These are phyloP conservation scores for Mycena vulgaris DNA, from an alignment of 768 basidiomycete species.

Conservation along the genomic window DNA sequence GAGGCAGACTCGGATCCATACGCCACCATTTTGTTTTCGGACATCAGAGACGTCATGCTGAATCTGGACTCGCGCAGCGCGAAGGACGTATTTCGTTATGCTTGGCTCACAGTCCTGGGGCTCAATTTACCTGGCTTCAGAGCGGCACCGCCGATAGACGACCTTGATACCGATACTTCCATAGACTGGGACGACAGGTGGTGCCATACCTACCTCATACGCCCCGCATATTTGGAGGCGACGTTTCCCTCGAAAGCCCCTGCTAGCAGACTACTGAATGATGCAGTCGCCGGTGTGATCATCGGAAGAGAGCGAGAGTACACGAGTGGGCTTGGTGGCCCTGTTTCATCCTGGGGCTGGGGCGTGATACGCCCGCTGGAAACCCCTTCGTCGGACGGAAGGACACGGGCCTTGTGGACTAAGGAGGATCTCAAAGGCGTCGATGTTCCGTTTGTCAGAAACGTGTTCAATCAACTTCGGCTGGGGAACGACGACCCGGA, in stretches of 20 bases:
- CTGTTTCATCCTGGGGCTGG: slow-evolving; percentile 76
- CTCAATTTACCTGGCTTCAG: slow-evolving; percentile 80
- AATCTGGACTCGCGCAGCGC: slow-evolving; percentile 59
- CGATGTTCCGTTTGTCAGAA: slow-evolving; percentile 65
- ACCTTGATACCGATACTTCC: slow-evolving; percentile 34
- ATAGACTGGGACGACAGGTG: slow-evolving; percentile 80
- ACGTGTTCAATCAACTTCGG: slow-evolving; percentile 72
- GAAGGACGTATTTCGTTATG: slow-evolving; percentile 72
- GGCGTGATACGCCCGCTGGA: slow-evolving; percentile 72
- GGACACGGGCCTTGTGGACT: slow-evolving; percentile 56
- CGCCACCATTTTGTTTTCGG: slow-evolving; percentile 78
- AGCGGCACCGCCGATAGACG: slow-evolving; percentile 51
- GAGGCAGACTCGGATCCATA: slow-evolving; percentile 76
- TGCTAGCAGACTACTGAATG: slow-evolving; percentile 59
- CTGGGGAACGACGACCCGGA: slow-evolving; percentile 63
- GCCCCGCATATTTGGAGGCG: slow-evolving; percentile 59
- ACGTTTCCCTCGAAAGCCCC: slow-evolving; percentile 65
- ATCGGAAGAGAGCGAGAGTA: slow-evolving; percentile 79
- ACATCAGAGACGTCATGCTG: slow-evolving; percentile 74
- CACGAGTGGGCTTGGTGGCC: slow-evolving; percentile 69
- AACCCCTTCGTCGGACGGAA: slow-evolving; percentile 45
- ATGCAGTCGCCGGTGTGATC: slow-evolving; percentile 75
- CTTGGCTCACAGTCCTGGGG: slow-evolving; percentile 81
- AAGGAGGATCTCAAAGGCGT: slow-evolving; percentile 66
- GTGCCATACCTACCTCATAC: slow-evolving; percentile 65